Base-by-base conservation (phyloP, 768 basidiomycete genomes). In the Pleurotus pulmonarius region DNA sequence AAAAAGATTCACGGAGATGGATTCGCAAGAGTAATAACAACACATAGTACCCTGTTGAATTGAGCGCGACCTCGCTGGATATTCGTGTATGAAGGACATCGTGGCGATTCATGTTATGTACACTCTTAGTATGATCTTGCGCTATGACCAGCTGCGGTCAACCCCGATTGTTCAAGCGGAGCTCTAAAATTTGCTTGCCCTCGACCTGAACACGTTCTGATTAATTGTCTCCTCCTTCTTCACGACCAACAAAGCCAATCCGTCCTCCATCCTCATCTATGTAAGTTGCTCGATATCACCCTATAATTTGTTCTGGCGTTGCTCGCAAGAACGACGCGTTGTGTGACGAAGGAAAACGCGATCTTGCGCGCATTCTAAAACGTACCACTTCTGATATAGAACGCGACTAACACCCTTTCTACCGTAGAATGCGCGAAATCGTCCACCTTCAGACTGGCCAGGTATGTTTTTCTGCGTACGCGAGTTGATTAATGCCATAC, bases 361-460 rank as follows among this genome's bases (percentile, higher is more conserved):
- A 47, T 47, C 46, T 39, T 53, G 39, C 51, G 51, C 51, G 51
- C 51, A 70, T 67, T 61, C 62, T 68, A 68, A 72, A 73, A 78
- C 77, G 76, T 76, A 79, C 77, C 77, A 79, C 70, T 75, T 75
- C 29, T 70, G 39, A 55, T 55, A 55, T 51, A 61, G 45, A 54
- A 59, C 46, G 56, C 58, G 65, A 49, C 54, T 58, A 61, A 59
- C 61, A 59, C 54, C 70, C 73, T 64, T 61, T 55, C 68, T 67
- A 61, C 65, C 69, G 44, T 65, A 93, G 91, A 82, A 94, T 93
- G 92, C 92, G 95, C 82, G 95, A 98, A 87, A 98, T 98, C 77
- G 95, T 98, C 72, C 96, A 98, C 79, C 87, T 98, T 69, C 96
- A 98, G 75, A 98, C 96, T 62, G 96, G 96, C 79, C 96, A 97